Conservation (phyloP, 139 green algal genomes). For the Volvox africanus region DNA sequence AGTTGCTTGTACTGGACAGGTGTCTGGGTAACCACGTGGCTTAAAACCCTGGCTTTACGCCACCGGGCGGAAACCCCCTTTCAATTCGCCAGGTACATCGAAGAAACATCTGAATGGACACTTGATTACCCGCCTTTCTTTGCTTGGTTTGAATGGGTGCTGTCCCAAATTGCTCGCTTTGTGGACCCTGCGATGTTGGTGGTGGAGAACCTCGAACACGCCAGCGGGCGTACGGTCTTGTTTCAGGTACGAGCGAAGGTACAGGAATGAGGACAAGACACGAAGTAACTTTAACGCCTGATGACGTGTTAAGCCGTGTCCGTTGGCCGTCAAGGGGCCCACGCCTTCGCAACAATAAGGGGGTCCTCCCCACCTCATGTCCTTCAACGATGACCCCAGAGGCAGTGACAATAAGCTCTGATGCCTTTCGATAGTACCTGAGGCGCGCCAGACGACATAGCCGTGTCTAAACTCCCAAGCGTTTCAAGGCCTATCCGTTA, state of each 20-base stretch:
- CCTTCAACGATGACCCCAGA: neutral
- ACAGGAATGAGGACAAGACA: too few species aligned
- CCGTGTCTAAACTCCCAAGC: too few species aligned
- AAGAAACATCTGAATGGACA: slow-evolving; percentile 93
- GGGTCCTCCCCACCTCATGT: neutral
- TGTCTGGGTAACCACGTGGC: too few species aligned
- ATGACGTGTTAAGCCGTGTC: too few species aligned
- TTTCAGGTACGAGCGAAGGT: slow-evolving; percentile 75
- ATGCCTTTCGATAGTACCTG: too few species aligned
- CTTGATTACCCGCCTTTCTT: slow-evolving; percentile 98
- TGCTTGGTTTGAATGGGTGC: slow-evolving; percentile 91
- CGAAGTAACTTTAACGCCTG: too few species aligned
- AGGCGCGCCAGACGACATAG: too few species aligned
- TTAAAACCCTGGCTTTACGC: too few species aligned
- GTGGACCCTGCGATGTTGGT: slow-evolving; percentile 89
- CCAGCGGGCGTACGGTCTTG: slow-evolving; percentile 72
- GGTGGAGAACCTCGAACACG: slow-evolving; percentile 80
- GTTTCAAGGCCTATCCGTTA: too few species aligned
- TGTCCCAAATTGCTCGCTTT: slow-evolving; percentile 73
- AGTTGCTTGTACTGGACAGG: neutral
- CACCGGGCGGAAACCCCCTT: neutral
- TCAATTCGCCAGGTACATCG: slow-evolving; percentile 80
- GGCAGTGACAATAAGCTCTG: too few species aligned
- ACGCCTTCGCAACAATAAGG: too few species aligned
- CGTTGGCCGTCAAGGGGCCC: neutral